A percentile compares a stretch with the other conserved stretches of the same genome.
phyloP scores from a whole-genome alignment of 2,329 filamentous ascomycete species.

The Paradendryphiella salina region DNA sequence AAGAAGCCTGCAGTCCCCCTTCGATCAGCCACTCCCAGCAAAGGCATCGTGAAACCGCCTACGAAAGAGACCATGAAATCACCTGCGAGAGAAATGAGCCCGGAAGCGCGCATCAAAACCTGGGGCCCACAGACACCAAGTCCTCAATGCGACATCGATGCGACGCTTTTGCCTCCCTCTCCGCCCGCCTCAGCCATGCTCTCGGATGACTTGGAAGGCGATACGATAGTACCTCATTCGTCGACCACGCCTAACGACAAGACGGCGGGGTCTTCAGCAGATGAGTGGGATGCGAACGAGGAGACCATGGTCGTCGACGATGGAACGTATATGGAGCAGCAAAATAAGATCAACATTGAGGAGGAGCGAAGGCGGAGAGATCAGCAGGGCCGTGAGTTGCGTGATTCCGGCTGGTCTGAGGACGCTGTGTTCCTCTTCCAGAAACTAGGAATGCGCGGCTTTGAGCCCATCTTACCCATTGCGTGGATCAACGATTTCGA shows the following conservation, averaged over 20 bases:
- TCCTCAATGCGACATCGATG: constrained; percentile 27
- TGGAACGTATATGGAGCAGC: constrained; percentile 30
- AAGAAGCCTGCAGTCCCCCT: constrained; percentile 37
- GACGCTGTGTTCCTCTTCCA: constrained; percentile 58
- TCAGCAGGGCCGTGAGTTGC: constrained; percentile 41
- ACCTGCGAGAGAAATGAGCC: constrained; percentile 40
- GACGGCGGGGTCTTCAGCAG: constrained; percentile 17
- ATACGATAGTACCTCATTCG: constrained; percentile 30
- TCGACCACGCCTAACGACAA: constrained; percentile 8
- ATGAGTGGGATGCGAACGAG: constrained; percentile 44
- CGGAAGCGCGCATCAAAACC: constrained; percentile 28
- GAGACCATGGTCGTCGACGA: constrained; percentile 44
- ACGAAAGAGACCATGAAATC: constrained; percentile 1
- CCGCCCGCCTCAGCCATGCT: constrained; percentile 33
- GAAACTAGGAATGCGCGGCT: constrained; percentile 59
- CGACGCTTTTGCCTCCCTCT: constrained; percentile 35
- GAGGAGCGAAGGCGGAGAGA: constrained; percentile 32
- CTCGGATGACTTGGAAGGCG: constrained; percentile 36
- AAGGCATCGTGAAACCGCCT: not conserved
- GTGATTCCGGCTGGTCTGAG: constrained; percentile 53
- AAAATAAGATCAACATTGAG: constrained; percentile 29
- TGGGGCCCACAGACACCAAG: constrained; percentile 34
- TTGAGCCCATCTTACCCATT: constrained; percentile 58
- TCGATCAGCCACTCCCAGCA: constrained; percentile 7
- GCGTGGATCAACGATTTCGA: constrained; percentile 59